Evolutionary conservation across 1,284 basidiomycete genomes (phyloP).

Genomic region (Puccinia triticina): DNA sequence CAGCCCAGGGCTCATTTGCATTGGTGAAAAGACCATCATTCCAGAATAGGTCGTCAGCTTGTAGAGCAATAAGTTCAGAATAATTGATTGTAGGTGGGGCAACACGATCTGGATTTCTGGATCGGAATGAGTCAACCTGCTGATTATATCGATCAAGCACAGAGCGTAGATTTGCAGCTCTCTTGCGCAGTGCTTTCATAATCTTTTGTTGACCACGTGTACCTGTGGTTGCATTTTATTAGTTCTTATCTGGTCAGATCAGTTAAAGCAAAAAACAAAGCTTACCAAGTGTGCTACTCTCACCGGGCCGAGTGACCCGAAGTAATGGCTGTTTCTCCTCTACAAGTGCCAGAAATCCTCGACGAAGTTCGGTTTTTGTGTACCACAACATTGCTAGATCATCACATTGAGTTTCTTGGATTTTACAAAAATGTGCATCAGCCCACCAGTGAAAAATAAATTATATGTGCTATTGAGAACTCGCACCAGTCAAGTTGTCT

Average conservation of each 20-base stretch:
- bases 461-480: no score
- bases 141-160: not conserved
- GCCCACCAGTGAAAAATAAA: no score
- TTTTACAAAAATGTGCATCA: no score
- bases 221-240: not conserved
- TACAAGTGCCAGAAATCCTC: not conserved
- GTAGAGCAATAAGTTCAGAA: not conserved
- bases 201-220: not conserved
- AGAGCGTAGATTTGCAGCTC: not conserved
- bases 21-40: constrained; percentile 23
- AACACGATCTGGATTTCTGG: not conserved
- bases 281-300: constrained; percentile 13
- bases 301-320: not conserved
- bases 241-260: not conserved
- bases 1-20: constrained; percentile 4
- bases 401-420: not conserved
- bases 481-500: no score
- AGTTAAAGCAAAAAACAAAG: not conserved
- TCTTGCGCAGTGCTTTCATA: not conserved
- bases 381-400: not conserved
- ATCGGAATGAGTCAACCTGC: not conserved
- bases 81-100: constrained; percentile 9
- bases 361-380: not conserved
- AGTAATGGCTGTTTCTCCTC: not conserved
- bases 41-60: constrained; percentile 7